Evolutionary conservation across 2,329 filamentous ascomycete genomes (phyloP), one percentile per base, ranked within the genome.

Genomic region (Hypoxylon sp.): DNA sequence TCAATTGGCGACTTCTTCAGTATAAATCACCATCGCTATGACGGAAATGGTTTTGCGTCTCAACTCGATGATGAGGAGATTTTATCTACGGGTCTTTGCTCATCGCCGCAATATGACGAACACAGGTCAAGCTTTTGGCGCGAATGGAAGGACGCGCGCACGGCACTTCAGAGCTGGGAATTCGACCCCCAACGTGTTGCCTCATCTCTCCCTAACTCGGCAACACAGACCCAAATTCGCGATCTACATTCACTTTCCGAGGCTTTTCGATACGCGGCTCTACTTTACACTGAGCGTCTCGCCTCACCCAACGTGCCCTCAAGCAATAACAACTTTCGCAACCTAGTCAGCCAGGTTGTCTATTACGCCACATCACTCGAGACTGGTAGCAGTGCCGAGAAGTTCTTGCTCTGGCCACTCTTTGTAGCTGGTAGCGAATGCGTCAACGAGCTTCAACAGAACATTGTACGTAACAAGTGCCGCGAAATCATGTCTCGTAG

Each of bases 341-440:
- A 90, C 71, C 87, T 97, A 19, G 94, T 97, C 61, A 90, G 90
- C 76, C 90, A 93, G 71, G 92, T 94, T 0, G 87, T 98, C 44
- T 92, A 90, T 80, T 95, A 97, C 80, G 92, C 96, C 63, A 91
- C 90, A 5, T 91, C 90, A 59, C 89, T 98, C 39, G 90, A 93
- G 69, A 86, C 90, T 2, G 91, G 87, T 44, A 90, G 88, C 74
- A 87, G 86, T 52, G 90, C 91, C 39, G 92, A 97, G 80, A 97
- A 97, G 77, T 97, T 97, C 78, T 83, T 98, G 9, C 88, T 98
- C 8, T 98, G 94, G 95, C 94, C 95, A 2, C 86, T 98, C 2
- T 97, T 98, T 78, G 91, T 98, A 58, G 90, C 92, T 0, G 94
- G 94, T 19, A 94, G 93, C 22, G 95, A 98, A 82, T 97, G 94